Evolutionary conservation across 352 stramenopile genomes (phyloP).

Genomic region (Detonula confervacea): DNA sequence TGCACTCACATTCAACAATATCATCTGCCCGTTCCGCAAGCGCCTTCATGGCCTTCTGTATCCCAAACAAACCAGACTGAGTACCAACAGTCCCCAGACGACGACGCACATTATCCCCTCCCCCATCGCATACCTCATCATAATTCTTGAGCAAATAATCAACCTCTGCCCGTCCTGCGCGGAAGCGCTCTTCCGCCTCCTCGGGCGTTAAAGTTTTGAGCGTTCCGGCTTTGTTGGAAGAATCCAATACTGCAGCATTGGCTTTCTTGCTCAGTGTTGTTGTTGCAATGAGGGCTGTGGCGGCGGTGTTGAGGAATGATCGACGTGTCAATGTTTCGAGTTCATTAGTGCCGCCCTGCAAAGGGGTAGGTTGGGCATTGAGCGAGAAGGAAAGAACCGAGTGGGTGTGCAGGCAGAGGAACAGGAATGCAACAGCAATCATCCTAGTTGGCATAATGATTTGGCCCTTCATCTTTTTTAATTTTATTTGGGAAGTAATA

Average conservation of each 20-base stretch:
- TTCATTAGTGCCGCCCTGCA: background rate
- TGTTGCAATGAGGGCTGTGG: background rate
- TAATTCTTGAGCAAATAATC: constrained; percentile 46
- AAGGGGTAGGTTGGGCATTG: background rate
- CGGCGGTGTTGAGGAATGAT: background rate
- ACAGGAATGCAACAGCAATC: background rate
- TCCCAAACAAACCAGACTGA: constrained; percentile 52
- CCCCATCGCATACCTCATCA: constrained; percentile 40
- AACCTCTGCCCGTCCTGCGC: constrained; percentile 18
- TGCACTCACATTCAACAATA: constrained; percentile 58
- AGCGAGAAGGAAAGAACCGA: background rate
- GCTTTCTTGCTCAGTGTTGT: background rate
- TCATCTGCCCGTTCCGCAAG: constrained; percentile 53
- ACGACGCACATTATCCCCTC: constrained; percentile 36
- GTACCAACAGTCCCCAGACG: constrained; percentile 62
- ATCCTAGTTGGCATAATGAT: background rate
- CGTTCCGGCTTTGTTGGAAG: background rate
- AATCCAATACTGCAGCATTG: background rate
- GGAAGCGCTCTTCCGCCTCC: constrained; percentile 36
- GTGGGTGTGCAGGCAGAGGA: background rate
- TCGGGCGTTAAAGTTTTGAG: constrained; percentile 1
- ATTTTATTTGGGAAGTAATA: too few species aligned
- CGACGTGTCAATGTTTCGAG: background rate
- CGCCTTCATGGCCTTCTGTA: constrained; percentile 58
- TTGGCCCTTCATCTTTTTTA: too few species aligned